Percentiles rank a stretch among this genome's conserved stretches.
phyloP scores from a whole-genome alignment of 2,329 filamentous ascomycete species.

The Fusarium scirpi region DNA sequence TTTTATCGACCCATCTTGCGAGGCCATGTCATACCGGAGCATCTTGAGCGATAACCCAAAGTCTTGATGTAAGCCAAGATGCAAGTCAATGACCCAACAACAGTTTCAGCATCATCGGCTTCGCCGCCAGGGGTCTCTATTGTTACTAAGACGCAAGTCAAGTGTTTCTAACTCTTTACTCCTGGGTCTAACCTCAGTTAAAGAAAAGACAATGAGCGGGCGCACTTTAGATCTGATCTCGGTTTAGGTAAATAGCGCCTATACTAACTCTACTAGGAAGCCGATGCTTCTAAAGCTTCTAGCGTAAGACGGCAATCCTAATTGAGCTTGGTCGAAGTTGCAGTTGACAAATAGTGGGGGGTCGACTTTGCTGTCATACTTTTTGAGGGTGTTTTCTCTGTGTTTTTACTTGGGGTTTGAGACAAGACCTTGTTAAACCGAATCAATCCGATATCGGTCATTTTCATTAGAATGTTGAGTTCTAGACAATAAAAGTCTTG shows the following conservation, averaged over 20 bases:
- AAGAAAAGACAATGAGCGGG: neutral
- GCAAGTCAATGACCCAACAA: neutral
- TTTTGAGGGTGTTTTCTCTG: neutral
- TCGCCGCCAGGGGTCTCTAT: constrained; percentile 8
- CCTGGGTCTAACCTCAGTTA: constrained; percentile 1
- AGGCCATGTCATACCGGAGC: neutral
- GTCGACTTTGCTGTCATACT: neutral
- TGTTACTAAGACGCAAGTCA: neutral
- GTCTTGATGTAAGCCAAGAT: constrained; percentile 19
- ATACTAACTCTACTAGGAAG: constrained; percentile 31
- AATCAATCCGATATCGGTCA: neutral
- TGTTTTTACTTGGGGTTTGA: neutral
- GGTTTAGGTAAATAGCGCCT: neutral
- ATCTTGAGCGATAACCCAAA: neutral
- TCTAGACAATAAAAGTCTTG: neutral
- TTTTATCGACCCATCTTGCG: neutral
- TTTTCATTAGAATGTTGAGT: neutral
- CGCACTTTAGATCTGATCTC: neutral
- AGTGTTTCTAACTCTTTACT: neutral
- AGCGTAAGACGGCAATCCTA: constrained; percentile 35
- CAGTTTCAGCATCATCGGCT: constrained; percentile 10
- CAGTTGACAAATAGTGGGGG: constrained; percentile 27
- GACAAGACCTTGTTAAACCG: neutral
- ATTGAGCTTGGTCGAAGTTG: constrained; percentile 16
- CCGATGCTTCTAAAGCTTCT: constrained; percentile 40